Percentiles rank a stretch among this genome's conserved stretches.
Conservation (phyloP, 164 flowering plant species). For the Kingdonia uniflora region DNA sequence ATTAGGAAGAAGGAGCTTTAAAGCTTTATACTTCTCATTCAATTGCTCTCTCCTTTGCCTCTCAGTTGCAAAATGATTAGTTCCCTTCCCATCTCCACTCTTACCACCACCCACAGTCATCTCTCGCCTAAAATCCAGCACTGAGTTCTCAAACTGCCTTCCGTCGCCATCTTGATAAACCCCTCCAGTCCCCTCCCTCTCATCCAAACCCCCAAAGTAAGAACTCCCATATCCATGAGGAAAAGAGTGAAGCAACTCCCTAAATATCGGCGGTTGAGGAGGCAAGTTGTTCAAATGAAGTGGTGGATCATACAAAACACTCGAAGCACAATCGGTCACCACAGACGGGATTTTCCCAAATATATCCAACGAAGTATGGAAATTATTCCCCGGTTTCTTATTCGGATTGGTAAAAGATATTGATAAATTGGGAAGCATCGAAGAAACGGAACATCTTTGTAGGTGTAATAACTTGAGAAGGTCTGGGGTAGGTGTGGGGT, state of each 20-base stretch:
- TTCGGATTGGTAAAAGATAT: conserved; percentile 23
- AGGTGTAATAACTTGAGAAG: conserved; percentile 48
- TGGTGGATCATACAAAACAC: conserved; percentile 40
- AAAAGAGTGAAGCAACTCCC: conserved; percentile 51
- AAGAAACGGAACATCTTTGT: conserved; percentile 31
- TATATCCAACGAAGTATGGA: conserved; percentile 18
- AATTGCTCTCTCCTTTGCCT: conserved; percentile 64
- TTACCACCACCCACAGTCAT: conserved; percentile 15
- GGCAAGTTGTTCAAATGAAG: conserved; percentile 57
- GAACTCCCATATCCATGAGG: conserved; percentile 45
- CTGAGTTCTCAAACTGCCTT: conserved; percentile 34
- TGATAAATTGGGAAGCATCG: conserved; percentile 32
- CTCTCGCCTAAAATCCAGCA: conserved; percentile 48
- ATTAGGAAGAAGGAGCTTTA: conserved; percentile 53
- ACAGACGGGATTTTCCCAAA: conserved; percentile 8
- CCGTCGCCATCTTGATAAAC: conserved; percentile 32
- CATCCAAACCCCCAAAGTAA: conserved; percentile 39
- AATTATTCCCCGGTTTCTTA: conserved; percentile 14
- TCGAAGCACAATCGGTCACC: background rate
- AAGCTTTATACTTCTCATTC: conserved; percentile 42
- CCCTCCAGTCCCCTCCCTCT: conserved; percentile 26
- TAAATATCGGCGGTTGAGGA: conserved; percentile 57
- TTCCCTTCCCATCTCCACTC: conserved; percentile 16
- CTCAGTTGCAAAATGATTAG: conserved; percentile 63
- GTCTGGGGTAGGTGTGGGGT: conserved; percentile 26